These are phyloP conservation scores for Pythium aquatile DNA, from an alignment of 352 stramenopile species.

Conservation along the genomic window DNA sequence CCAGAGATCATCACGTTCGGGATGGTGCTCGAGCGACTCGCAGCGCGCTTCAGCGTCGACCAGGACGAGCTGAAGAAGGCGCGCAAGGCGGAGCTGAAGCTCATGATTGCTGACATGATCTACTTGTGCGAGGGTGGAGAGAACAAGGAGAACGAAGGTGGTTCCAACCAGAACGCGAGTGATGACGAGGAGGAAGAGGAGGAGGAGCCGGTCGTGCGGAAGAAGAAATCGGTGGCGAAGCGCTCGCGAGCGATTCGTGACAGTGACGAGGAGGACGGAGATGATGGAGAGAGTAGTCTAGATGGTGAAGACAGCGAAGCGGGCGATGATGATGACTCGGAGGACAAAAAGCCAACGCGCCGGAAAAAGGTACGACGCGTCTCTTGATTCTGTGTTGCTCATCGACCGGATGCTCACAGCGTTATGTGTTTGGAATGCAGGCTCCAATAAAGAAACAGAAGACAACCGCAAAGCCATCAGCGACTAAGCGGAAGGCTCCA, in stretches of 20 bases:
- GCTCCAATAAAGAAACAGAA: constrained; percentile 15
- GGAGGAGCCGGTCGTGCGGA: constrained; percentile 3
- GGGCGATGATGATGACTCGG: constrained; percentile 4
- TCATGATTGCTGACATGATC: constrained; percentile 50
- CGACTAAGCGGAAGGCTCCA: constrained; percentile 17
- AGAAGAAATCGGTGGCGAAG: constrained; percentile 12
- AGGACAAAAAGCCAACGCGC: constrained; percentile 14
- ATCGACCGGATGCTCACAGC: background rate
- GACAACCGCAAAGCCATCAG: constrained; percentile 2
- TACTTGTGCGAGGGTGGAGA: constrained; percentile 28
- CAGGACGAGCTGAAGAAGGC: constrained; percentile 40
- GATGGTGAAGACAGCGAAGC: constrained; percentile 21
- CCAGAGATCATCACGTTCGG: constrained; percentile 45
- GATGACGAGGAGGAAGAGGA: constrained; percentile 24
- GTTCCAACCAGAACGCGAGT: constrained; percentile 14
- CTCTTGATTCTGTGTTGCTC: background rate
- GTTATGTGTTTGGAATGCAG: background rate
- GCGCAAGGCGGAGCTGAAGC: constrained; percentile 49
- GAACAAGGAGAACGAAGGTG: constrained; percentile 33
- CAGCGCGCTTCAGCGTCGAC: constrained; percentile 44
- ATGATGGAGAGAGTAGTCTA: constrained; percentile 24
- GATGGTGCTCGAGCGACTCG: constrained; percentile 50
- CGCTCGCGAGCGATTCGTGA: constrained; percentile 25
- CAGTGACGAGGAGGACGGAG: constrained; percentile 33
- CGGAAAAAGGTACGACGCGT: constrained; percentile 23